Conservation (phyloP, 176 grass and related monocot species). For the Chloris gayana region DNA sequence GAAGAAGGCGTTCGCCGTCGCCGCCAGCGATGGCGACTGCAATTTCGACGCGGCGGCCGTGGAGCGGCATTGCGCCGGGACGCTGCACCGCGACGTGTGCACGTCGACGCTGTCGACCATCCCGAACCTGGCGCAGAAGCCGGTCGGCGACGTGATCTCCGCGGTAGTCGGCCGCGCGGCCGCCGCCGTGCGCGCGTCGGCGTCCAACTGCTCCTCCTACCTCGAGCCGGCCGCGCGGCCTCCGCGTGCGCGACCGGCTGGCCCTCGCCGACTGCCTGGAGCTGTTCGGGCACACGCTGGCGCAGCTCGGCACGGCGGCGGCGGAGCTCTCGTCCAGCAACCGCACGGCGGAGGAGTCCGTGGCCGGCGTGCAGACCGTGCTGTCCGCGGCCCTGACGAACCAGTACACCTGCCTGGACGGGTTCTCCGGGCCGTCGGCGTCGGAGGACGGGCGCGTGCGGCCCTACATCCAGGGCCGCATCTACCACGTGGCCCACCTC, state of each 20-base stretch:
- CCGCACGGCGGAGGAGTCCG: conserved; percentile 23
- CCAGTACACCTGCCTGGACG: conserved; percentile 94
- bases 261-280: conserved; percentile 80
- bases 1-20: conserved; percentile 18
- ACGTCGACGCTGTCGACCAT: conserved; percentile 55
- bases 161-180: conserved; percentile 50
- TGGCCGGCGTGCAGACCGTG: conserved; percentile 66
- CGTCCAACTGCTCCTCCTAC: conserved; percentile 71
- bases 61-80: conserved; percentile 67
- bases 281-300: conserved; percentile 63
- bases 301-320: conserved; percentile 53
- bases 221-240: conserved; percentile 28
- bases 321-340: conserved; percentile 45
- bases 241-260: conserved; percentile 57
- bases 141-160: conserved; percentile 60
- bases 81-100: conserved; percentile 79
- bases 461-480: conserved; percentile 79
- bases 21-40: not conserved
- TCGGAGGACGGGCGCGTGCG: conserved; percentile 60
- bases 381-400: conserved; percentile 85
- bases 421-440: conserved; percentile 50
- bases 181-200: conserved; percentile 57
- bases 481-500: conserved; percentile 79
- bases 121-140: conserved; percentile 37
- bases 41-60: conserved; percentile 18